Evolutionary conservation across 352 stramenopile species (phyloP), one percentile per base, ranked within the genome.

Genomic region (Pythium monospermum): DNA sequence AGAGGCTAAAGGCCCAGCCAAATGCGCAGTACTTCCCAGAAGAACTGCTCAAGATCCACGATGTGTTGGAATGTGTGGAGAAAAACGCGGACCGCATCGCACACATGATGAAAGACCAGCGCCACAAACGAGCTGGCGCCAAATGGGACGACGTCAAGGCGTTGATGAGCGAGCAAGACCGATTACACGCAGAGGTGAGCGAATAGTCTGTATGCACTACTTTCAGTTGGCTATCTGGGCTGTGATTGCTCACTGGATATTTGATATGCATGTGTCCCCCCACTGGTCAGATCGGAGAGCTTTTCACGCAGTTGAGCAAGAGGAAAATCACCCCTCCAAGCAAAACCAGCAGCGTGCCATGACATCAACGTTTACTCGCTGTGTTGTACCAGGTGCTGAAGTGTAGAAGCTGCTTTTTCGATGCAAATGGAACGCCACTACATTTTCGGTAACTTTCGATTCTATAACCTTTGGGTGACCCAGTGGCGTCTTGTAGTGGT

Each of bases 21-120:
- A 44, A 49, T 18, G 48, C 19, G 7, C 19, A 23, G 6, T 27
- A 28, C 4, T 50, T 83, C 3, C 71, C 77, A 2, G 59, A 71
- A 8, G 80, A 87, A 50, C 32, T 91, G 37, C 30, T 71, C 37
- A 55, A 67, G 28, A 66, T 76, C 37, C 80, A 91, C 59, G 73
- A 87, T 11, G 41, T 87, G 35, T 49, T 91, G 30, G 75, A 89
- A 49, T 77, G 64, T 41, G 51, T 86, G 27, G 72, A 88, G 58
- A 71, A 74, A 42, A 91, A 91, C 57, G 76, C 73, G 38, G 57
- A 87, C 49, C 80, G 80, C 43, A 85, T 88, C 44, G 76, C 80
- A 33, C 53, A 61, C 39, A 67, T 75, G 43, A 48, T 91, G 45
- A 56, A 64, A 15, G 62, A 70, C 44, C 74, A 60, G 23, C 70